These are phyloP conservation scores for Acanthamoeba triangularis DNA, from an alignment of 208 protist genomes.

Conservation along the genomic window DNA sequence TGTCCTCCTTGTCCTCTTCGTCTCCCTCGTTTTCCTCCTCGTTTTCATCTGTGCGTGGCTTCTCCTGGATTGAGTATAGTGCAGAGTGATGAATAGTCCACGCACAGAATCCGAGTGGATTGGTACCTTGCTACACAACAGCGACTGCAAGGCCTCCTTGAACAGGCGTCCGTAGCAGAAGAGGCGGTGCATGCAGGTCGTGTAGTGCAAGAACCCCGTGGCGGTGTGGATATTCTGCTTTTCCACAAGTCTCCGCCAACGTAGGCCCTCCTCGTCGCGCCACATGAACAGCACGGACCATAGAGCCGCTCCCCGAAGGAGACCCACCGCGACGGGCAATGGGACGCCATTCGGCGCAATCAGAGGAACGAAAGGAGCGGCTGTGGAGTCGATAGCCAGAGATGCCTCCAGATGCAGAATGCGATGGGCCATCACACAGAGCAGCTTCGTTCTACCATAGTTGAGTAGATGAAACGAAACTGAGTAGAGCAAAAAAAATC, in stretches of 20 bases:
- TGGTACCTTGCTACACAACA: background rate
- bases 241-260: background rate
- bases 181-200: background rate
- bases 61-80: background rate
- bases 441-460: background rate
- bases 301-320: background rate
- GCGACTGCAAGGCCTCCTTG: background rate
- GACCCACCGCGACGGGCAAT: background rate
- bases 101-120: background rate
- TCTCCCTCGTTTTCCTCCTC: background rate
- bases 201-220: background rate
- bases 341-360: background rate
- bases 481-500: too few relatives aligned
- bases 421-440: background rate
- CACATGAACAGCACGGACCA: background rate
- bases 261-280: background rate
- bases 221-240: background rate
- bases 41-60: background rate
- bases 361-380: background rate
- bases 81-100: too few relatives aligned
- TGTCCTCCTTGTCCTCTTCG: background rate
- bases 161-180: constrained; percentile 17
- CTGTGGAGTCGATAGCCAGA: background rate
- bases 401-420: background rate
- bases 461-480: background rate